Evolutionary conservation across 78 protist genomes (phyloP).

Genomic region (Dictyostelium firmibasis): DNA sequence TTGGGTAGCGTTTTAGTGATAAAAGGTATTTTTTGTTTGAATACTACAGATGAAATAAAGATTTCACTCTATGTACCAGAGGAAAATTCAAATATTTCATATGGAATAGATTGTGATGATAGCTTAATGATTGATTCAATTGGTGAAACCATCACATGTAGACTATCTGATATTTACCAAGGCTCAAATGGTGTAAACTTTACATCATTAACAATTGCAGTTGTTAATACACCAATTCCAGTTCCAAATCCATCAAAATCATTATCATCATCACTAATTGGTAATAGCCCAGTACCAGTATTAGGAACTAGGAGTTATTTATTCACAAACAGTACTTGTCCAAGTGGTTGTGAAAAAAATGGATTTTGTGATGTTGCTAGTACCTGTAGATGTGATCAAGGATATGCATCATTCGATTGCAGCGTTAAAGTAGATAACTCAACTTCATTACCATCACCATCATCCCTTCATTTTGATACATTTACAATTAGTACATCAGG

Average conservation of each 20-base stretch:
- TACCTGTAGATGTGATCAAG: background rate
- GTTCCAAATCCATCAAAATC: background rate
- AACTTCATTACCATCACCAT: background rate
- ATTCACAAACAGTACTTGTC: background rate
- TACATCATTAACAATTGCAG: background rate
- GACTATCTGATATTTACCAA: background rate
- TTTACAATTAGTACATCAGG: background rate
- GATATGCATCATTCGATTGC: conserved; percentile 11
- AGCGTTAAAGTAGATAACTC: background rate
- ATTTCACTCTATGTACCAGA: background rate
- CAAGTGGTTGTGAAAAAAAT: background rate
- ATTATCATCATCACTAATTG: background rate
- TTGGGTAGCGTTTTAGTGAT: background rate
- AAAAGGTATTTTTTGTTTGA: conserved; percentile 2
- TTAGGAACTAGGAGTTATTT: background rate
- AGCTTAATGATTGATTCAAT: background rate
- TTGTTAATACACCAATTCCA: background rate
- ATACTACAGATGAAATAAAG: background rate
- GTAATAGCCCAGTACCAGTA: background rate
- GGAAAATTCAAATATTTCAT: background rate
- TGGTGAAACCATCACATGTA: background rate
- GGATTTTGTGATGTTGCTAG: background rate
- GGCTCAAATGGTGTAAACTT: background rate
- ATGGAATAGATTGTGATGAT: background rate
- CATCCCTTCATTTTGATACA: background rate